Evolutionary conservation across 2,329 filamentous ascomycete species (phyloP).

Genomic region (Fusarium napiforme): DNA sequence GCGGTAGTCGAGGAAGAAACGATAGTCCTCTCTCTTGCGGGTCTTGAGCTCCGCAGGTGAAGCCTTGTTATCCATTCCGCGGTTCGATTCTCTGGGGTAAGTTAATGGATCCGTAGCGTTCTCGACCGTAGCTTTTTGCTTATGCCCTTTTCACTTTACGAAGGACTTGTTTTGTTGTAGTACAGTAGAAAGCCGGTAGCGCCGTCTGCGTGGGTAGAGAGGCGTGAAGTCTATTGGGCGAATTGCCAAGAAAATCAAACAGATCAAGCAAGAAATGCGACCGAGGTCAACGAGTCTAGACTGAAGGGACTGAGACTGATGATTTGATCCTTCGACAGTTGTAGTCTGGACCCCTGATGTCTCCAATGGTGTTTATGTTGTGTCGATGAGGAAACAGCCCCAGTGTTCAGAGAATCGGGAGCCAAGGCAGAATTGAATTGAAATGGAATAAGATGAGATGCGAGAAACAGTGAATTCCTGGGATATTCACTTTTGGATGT

Average conservation of each 20-base stretch:
- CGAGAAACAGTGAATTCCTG: slow-evolving; percentile 18
- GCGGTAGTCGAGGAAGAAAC: slow-evolving; percentile 81
- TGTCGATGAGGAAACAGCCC: neutral
- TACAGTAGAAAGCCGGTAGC: neutral
- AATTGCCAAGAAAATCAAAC: slow-evolving; percentile 6
- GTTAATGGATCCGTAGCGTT: slow-evolving; percentile 1
- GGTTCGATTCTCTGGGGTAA: slow-evolving; percentile 2
- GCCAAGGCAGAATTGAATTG: neutral
- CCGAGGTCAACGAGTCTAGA: slow-evolving; percentile 20
- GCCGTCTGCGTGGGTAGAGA: slow-evolving; percentile 14
- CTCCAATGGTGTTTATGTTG: neutral
- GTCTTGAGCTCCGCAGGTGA: slow-evolving; percentile 61
- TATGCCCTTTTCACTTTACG: neutral
- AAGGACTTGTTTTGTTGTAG: neutral
- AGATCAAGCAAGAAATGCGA: slow-evolving; percentile 3
- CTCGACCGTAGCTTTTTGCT: slow-evolving; percentile 5
- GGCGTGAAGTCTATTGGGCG: slow-evolving; percentile 18
- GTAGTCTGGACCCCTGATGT: neutral
- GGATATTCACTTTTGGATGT: neutral
- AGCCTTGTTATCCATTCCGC: slow-evolving; percentile 28
- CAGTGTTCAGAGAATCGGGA: neutral
- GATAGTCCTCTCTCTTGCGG: slow-evolving; percentile 77
- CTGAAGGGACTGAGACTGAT: slow-evolving; percentile 5
- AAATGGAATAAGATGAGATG: slow-evolving; percentile 12
- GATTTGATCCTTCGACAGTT: neutral